Conservation (phyloP, 495 filamentous ascomycete species). For the Talaromyces trachyspermus region DNA sequence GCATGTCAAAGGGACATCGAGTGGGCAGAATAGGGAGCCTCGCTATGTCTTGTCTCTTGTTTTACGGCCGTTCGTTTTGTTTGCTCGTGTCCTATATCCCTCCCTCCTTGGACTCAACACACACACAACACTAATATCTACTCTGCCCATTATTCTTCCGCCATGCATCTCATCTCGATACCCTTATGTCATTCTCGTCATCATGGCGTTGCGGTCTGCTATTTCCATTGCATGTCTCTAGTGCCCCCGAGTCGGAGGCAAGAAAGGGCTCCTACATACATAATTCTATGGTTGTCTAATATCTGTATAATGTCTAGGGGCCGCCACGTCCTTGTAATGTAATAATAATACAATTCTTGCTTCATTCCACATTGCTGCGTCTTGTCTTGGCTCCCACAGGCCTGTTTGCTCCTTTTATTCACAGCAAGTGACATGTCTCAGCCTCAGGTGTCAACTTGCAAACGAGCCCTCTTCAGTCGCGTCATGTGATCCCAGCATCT, state of each 20-base stretch:
- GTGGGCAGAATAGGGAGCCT: slow-evolving; percentile 34
- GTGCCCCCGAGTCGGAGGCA: too few species aligned
- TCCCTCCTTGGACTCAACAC: background rate
- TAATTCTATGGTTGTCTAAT: background rate
- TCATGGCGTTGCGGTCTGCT: background rate
- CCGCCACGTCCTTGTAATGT: too few species aligned
- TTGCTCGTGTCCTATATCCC: background rate
- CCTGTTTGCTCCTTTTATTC: too few species aligned
- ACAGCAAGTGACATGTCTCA: too few species aligned
- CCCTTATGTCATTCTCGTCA: background rate
- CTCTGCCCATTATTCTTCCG: too few species aligned
- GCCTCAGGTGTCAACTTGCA: too few species aligned
- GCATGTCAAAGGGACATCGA: slow-evolving; percentile 52
- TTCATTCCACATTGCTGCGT: too few species aligned
- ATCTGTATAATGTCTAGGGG: background rate
- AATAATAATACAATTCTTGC: too few species aligned
- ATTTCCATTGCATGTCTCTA: background rate
- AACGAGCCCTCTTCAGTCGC: too few species aligned
- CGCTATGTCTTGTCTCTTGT: background rate
- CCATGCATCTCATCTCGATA: background rate
- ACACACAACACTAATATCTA: background rate
- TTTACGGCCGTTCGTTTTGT: background rate
- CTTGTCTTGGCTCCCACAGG: too few species aligned
- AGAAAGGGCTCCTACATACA: too few species aligned
- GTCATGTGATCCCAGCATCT: too few species aligned